Percentiles rank a stretch among this genome's conserved stretches.
Evolutionary conservation across 192 early-diverging fungal species (phyloP).

Genomic region (Geranomyces michiganensis): DNA sequence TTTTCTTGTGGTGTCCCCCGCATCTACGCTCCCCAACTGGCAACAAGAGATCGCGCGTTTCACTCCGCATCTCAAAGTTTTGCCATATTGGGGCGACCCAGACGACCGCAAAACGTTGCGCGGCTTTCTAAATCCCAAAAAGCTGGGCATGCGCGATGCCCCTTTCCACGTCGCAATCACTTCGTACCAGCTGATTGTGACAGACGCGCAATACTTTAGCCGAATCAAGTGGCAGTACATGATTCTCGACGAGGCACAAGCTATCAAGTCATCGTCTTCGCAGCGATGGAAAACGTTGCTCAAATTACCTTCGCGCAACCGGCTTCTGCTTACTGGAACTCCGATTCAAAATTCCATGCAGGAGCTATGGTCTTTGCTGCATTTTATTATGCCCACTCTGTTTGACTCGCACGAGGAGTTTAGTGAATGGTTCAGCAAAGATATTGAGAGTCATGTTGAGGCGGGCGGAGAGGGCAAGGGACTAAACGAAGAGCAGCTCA

Average conservation of each 20-base stretch:
- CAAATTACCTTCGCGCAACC: conserved; percentile 81
- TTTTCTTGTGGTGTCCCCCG: conserved; percentile 86
- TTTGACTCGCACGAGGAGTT: conserved; percentile 94
- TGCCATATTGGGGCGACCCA: conserved; percentile 88
- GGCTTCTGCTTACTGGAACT: conserved; percentile 86
- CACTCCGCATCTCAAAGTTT: conserved; percentile 74
- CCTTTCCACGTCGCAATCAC: conserved; percentile 89
- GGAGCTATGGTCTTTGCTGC: conserved; percentile 90
- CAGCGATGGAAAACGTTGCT: conserved; percentile 85
- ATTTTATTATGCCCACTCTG: conserved; percentile 94
- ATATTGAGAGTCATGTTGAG: conserved; percentile 88
- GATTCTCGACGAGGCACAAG: conserved; percentile 93
- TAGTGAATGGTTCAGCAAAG: conserved; percentile 92
- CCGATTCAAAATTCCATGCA: conserved; percentile 95
- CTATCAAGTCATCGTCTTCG: conserved; percentile 78
- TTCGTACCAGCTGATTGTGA: conserved; percentile 81
- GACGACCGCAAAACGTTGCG: conserved; percentile 83
- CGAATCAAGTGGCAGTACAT: conserved; percentile 94
- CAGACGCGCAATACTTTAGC: conserved; percentile 80
- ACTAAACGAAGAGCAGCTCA: conserved; percentile 83
- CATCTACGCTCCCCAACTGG: conserved; percentile 92
- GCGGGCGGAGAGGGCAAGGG: conserved; percentile 61
- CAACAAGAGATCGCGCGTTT: conserved; percentile 85
- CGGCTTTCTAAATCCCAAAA: conserved; percentile 74
- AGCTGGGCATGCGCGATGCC: conserved; percentile 51